Percentiles rank a stretch among this genome's conserved stretches.
phyloP scores from a whole-genome alignment of 768 basidiomycete genomes.

The Steccherinum ochraceum region DNA sequence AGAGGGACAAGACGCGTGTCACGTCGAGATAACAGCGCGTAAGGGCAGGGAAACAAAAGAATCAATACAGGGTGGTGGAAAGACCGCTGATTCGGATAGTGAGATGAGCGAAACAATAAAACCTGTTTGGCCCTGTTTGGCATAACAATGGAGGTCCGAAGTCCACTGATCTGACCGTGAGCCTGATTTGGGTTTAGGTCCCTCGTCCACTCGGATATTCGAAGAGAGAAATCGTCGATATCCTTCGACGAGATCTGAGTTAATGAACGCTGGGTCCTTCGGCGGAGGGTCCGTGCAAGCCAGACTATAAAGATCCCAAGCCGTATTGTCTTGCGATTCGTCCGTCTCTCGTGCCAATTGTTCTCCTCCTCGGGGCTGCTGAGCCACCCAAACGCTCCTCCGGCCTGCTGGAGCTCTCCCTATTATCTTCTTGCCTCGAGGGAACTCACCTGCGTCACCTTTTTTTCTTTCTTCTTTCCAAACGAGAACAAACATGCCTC shows the following conservation, averaged over 20 bases:
- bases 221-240: slow-evolving; percentile 18
- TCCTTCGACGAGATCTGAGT: slow-evolving; percentile 17
- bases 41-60: slow-evolving; percentile 7
- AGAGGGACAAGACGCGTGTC: slow-evolving; percentile 12
- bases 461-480: slow-evolving; percentile 25
- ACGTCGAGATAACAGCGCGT: slow-evolving; percentile 20
- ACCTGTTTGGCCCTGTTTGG: slow-evolving; percentile 18
- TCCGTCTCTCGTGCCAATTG: slow-evolving; percentile 63
- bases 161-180: slow-evolving; percentile 1
- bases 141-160: slow-evolving; percentile 15
- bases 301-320: slow-evolving; percentile 23
- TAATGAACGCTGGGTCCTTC: slow-evolving; percentile 14
- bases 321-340: slow-evolving; percentile 27
- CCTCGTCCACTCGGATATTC: slow-evolving; percentile 9
- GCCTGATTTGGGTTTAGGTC: slow-evolving; percentile 19
- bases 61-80: slow-evolving; percentile 13
- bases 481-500: slow-evolving; percentile 59
- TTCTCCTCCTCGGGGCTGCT: slow-evolving; percentile 43
- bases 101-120: slow-evolving; percentile 13
- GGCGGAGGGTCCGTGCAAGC: slow-evolving; percentile 20
- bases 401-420: slow-evolving; percentile 32
- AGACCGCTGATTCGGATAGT: slow-evolving; percentile 16
- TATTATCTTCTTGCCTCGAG: slow-evolving; percentile 27
- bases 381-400: slow-evolving; percentile 40
- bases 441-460: slow-evolving; percentile 19